These are phyloP conservation scores for Ajuga reptans DNA, from an alignment of 305 asterid species.

Conservation along the genomic window DNA sequence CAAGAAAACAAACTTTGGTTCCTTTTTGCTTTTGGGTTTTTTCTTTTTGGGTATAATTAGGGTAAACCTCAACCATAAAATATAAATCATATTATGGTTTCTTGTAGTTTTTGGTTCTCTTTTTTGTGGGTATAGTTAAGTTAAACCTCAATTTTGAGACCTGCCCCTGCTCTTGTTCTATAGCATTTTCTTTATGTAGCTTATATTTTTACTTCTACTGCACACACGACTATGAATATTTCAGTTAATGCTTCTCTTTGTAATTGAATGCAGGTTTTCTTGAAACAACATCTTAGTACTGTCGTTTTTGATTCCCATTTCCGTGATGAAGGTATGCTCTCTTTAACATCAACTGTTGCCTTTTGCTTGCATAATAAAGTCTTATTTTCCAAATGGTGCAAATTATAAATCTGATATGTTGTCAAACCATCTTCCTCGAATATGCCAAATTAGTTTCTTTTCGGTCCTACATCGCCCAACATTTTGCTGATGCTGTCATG, in stretches of 20 bases:
- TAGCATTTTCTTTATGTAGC: not conserved
- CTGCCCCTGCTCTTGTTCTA: no score
- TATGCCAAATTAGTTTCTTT: no score
- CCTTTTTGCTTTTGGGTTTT: no score
- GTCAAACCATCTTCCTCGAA: no score
- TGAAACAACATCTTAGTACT: slow-evolving; percentile 65
- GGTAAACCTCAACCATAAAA: no score
- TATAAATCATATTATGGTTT: no score
- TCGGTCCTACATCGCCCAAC: not conserved
- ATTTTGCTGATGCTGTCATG: not conserved
- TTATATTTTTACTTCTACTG: not conserved
- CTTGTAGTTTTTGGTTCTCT: no score
- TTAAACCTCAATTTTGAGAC: no score
- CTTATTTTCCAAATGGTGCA: not conserved
- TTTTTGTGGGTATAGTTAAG: no score
- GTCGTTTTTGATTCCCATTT: slow-evolving; percentile 76
- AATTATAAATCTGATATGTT: not conserved
- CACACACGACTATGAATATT: not conserved
- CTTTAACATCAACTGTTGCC: not conserved
- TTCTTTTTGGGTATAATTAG: no score
- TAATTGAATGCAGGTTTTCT: slow-evolving; percentile 60
- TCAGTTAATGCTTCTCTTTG: slow-evolving; percentile 3
- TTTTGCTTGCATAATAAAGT: not conserved
- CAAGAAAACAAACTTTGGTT: not conserved
- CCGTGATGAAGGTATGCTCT: slow-evolving; percentile 32